A percentile compares a stretch with the other conserved stretches of the same genome.
Evolutionary conservation across 2,329 filamentous ascomycete species (phyloP).

Genomic region (Epichloe bromicola): DNA sequence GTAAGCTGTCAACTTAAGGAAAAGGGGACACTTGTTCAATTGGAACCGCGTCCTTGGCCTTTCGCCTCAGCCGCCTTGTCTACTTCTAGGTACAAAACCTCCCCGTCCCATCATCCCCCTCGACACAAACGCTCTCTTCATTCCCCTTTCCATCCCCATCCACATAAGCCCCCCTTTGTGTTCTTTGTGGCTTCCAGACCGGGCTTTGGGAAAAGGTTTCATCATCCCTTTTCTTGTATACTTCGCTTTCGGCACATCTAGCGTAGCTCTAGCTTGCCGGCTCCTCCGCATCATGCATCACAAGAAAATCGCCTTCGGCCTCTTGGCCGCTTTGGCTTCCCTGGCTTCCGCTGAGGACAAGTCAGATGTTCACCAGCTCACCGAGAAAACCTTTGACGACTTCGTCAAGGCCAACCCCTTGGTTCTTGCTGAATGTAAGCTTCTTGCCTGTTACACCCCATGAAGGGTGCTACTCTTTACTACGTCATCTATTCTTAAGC

Average conservation of each 20-base stretch:
- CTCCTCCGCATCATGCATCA: slow-evolving; percentile 30
- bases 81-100: slow-evolving; percentile 22
- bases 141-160: slow-evolving; percentile 9
- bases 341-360: slow-evolving; percentile 41
- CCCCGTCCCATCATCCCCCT: slow-evolving; percentile 11
- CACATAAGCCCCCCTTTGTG: slow-evolving; percentile 1
- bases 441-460: background rate
- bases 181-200: slow-evolving; percentile 3
- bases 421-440: slow-evolving; percentile 86
- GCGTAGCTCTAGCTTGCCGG: background rate
- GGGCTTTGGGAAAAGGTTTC: background rate
- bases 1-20: slow-evolving; percentile 1
- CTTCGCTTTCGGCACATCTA: background rate
- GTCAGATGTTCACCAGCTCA: slow-evolving; percentile 77
- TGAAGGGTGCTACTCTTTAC: no score
- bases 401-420: slow-evolving; percentile 80
- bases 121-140: background rate
- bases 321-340: slow-evolving; percentile 41
- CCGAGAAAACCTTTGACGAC: slow-evolving; percentile 71
- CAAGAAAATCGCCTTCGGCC: slow-evolving; percentile 38
- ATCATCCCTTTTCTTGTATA: background rate
- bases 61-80: slow-evolving; percentile 6
- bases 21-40: slow-evolving; percentile 34
- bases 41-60: slow-evolving; percentile 15
- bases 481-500: background rate